Evolutionary conservation across 441 rosid species (phyloP), one percentile per base, ranked within the genome.

Genomic region (Isatis lusitanica): DNA sequence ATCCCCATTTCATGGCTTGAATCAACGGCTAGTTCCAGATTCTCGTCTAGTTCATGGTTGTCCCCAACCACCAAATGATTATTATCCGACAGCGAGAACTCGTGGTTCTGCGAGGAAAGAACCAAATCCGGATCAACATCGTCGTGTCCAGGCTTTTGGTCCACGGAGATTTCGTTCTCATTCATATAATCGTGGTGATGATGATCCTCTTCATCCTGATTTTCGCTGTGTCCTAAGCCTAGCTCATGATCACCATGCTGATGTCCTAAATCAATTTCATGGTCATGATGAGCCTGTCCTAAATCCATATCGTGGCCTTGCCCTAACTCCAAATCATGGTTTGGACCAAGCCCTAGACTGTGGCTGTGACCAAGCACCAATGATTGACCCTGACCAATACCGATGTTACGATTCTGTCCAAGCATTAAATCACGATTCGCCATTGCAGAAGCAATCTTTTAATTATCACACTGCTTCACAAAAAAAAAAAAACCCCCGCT

Each of bases 351-450:
- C 48, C 85, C 95, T 83, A 89, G 59, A 73, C 61, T 74, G 75
- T 88, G 96, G 83, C 66, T 85, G 64, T 85, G 96, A 67, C 88
- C 89, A 30, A 87, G 82, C 63, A 88, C 90, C 79, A 90, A 31
- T 21, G 85, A 89, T 51, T 88, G 93, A 77, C 83, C 92, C 81
- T 90, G 96, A 33, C 85, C 80, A 40, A 87, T 74, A 73, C 86
- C 88, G 60, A 88, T 67, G 64, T 76, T 88, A 74, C 82, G 91
- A 48, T 74, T 87, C 57, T 89, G 88, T 74, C 93, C 94, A 35
- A 90, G 88, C 74, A 94, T 79, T 76, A 90, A 70, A 71, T 92
- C 99, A n/a, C 90, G 96, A 78, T 86, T 87, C 15, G 93, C 93
- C 98, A 92, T 94, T 51, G 76, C 53, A 68, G 56, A 63, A 71